Base-by-base conservation (phyloP, 257 asterid genomes). In the Hygrophila difformis region DNA sequence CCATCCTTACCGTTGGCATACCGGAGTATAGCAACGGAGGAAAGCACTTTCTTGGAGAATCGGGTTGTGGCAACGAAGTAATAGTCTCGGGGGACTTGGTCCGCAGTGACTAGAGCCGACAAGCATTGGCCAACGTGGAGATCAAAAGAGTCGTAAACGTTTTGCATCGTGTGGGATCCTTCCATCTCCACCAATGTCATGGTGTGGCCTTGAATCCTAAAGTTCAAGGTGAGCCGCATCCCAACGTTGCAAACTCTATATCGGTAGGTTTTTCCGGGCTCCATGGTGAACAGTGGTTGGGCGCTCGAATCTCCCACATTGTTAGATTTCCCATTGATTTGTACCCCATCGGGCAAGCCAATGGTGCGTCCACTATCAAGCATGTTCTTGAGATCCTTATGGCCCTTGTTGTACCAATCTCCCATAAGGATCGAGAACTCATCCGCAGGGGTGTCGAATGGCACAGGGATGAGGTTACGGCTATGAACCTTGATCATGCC, bases 341-440 rank as follows among this genome's bases (percentile, higher is more conserved):
- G 79, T 57, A 77, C 70, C 8, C 82, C 82, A 9, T 73, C 77
- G 4, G 87, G 79, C 55, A 45, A 53, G 57, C 63, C 74, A 18
- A 77, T 47, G 43, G 70, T 47, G 3, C 57, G 62, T 2, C 87
- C 87, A 0, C 61, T 48, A 38, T 77, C 87, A 12, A 73, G 75
- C 37, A 67, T 59, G 12, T 28, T 36, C 49, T 59, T 61, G 13
- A 77, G 56, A 21, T 78, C 29, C 49, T 67, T 70, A 70, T 77
- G 86, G 47, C 72, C 77, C 68, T 61, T 67, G 70, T 67, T 77
- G 64, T 70, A 77, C 82, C 87, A 77, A 20, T 73, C 82, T 0
- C 82, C 77, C 0, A 70, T 26, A 12, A 77, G 63, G 0, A 77
- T 60, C 0, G 61, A 16, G 13, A 34, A 64, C 20, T 74, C 77